Evolutionary conservation across 352 stramenopile species (phyloP).

Genomic region (Globisporangium canariense): DNA sequence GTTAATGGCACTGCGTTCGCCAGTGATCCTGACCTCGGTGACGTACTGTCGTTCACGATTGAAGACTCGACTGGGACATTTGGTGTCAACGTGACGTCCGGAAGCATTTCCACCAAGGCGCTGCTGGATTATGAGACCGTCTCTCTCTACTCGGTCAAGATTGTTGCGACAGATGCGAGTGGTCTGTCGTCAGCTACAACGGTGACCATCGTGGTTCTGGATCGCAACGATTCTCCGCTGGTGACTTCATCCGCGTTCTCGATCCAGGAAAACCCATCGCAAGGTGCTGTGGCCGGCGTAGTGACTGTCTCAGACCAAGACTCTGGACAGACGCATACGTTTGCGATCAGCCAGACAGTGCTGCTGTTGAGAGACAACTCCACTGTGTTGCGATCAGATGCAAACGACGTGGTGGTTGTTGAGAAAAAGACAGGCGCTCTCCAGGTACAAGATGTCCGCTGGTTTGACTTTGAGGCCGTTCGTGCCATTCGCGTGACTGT

Average conservation of each 20-base stretch:
- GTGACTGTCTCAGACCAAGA: constrained; percentile 10
- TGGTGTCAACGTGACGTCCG: background rate
- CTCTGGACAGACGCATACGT: constrained; percentile 5
- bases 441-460: background rate
- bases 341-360: background rate
- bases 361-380: constrained; percentile 3
- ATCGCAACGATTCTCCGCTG: constrained; percentile 6
- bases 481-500: constrained; percentile 5
- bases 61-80: background rate
- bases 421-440: background rate
- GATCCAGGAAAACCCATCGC: background rate
- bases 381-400: background rate
- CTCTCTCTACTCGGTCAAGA: constrained; percentile 1
- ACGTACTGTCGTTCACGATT: constrained; percentile 4
- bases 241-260: background rate
- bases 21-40: background rate
- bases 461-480: constrained; percentile 7
- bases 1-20: constrained; percentile 2
- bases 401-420: background rate
- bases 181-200: background rate
- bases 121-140: constrained; percentile 8
- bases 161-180: background rate
- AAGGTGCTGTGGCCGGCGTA: background rate
- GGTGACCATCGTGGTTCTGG: constrained; percentile 5
- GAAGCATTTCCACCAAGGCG: background rate